phyloP scores from a whole-genome alignment of 2,329 filamentous ascomycete genomes.

The Didymosphaeria variabile region DNA sequence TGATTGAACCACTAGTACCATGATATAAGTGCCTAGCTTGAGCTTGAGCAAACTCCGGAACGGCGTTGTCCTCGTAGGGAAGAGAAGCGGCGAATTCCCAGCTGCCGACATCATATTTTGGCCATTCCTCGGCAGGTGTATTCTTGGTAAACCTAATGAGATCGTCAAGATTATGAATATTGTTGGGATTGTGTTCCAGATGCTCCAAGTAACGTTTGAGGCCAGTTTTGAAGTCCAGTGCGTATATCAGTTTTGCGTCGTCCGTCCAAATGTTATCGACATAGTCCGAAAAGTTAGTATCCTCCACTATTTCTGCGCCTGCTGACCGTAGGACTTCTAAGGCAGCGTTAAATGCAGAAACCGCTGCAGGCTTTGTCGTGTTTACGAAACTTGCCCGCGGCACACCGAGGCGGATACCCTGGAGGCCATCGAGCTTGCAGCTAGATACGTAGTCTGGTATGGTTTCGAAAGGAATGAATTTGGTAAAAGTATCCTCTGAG shows the following conservation, averaged over 20 bases:
- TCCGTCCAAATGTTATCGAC: not conserved
- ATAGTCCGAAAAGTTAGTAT: not conserved
- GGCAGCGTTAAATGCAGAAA: not conserved
- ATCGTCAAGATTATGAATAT: not conserved
- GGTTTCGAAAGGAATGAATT: not conserved
- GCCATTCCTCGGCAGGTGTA: no score
- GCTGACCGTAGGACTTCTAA: not conserved
- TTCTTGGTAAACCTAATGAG: not conserved
- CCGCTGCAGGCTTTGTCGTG: not conserved
- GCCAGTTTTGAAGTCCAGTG: not conserved
- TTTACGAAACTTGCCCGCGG: not conserved
- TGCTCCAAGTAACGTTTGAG: not conserved
- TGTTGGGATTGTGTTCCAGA: conserved; percentile 1
- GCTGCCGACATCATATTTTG: no score
- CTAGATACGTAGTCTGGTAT: not conserved
- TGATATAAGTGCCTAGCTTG: no score
- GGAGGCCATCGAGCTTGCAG: not conserved
- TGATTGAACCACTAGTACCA: no score
- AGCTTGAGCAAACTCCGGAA: no score
- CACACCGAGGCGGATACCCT: not conserved
- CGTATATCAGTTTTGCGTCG: not conserved
- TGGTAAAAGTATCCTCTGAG: not conserved
- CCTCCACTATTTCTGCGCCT: not conserved
- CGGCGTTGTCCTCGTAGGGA: no score
- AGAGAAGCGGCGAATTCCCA: no score